Evolutionary conservation across 2,329 filamentous ascomycete species (phyloP).

Genomic region (Ophiostoma himal-ulmi): DNA sequence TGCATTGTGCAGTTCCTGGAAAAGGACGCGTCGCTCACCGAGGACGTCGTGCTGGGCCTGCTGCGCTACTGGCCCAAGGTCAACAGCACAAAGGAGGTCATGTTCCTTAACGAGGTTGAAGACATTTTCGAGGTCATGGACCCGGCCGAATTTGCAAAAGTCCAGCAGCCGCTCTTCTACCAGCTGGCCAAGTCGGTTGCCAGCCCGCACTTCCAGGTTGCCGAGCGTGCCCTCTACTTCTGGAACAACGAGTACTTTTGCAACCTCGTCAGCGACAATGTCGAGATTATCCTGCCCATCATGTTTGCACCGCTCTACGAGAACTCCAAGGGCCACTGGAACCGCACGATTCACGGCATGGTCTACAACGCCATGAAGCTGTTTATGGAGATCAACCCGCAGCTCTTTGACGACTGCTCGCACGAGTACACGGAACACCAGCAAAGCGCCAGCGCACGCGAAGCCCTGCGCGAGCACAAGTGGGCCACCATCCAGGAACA

Average conservation of each 20-base stretch:
- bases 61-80: conserved; percentile 98
- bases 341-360: conserved; percentile 98
- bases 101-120: conserved; percentile 98
- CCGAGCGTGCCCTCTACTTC: conserved; percentile 94
- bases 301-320: conserved; percentile 99
- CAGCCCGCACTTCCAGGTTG: conserved; percentile 97
- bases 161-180: conserved; percentile 95
- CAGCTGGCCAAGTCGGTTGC: conserved; percentile 97
- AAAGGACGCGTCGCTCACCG: conserved; percentile 92
- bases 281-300: conserved; percentile 95
- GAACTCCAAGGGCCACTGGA: conserved; percentile 99
- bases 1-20: conserved; percentile 98
- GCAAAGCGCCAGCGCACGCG: conserved; percentile 79
- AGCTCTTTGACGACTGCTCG: conserved; percentile 96
- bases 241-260: conserved; percentile 99
- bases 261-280: conserved; percentile 97
- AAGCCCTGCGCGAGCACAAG: conserved; percentile 74
- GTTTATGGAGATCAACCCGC: conserved; percentile 99
- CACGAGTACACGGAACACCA: conserved; percentile 97
- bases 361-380: conserved; percentile 99
- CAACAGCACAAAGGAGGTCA: conserved; percentile 99
- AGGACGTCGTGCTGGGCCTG: conserved; percentile 93
- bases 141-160: conserved; percentile 95
- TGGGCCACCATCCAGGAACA: conserved; percentile 83
- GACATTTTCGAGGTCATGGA: conserved; percentile 99